phyloP scores from a whole-genome alignment of 495 filamentous ascomycete genomes.

The Tuber borchii region DNA sequence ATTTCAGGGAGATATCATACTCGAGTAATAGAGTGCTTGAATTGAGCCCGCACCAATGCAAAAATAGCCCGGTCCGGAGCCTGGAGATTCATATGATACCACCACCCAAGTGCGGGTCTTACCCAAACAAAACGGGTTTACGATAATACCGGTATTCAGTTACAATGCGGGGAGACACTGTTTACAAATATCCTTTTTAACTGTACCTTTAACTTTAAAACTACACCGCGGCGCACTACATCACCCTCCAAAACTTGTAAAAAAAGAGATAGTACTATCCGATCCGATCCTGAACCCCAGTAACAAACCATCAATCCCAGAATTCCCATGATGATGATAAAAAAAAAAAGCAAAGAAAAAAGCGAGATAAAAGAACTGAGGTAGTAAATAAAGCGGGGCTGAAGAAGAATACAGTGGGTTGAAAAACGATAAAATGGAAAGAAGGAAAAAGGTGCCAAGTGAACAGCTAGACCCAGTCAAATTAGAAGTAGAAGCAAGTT shows the following conservation, averaged over 20 bases:
- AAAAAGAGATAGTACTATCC: background rate
- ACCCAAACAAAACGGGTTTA: background rate
- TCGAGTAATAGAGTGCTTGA: background rate
- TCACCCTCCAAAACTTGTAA: background rate
- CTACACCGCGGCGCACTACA: background rate
- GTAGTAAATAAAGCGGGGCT: slow-evolving; percentile 8
- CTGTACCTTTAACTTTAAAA: background rate
- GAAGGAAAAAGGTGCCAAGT: slow-evolving; percentile 13
- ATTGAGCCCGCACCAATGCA: background rate
- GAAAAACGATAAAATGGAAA: slow-evolving; percentile 9
- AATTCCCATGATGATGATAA: slow-evolving; percentile 11
- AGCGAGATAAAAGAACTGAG: slow-evolving; percentile 3
- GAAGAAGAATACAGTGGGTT: slow-evolving; percentile 4
- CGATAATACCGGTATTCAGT: background rate
- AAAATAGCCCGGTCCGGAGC: background rate
- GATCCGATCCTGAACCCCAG: background rate
- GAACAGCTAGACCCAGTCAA: slow-evolving; percentile 1
- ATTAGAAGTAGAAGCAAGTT: slow-evolving; percentile 4
- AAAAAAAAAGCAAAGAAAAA: slow-evolving; percentile 11
- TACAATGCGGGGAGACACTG: background rate
- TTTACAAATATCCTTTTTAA: background rate
- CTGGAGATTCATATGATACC: background rate
- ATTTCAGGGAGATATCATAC: background rate
- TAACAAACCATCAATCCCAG: slow-evolving; percentile 6
- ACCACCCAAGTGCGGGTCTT: background rate